Conservation (phyloP, 768 basidiomycete species). For the Rhodotorula taiwanensis region DNA sequence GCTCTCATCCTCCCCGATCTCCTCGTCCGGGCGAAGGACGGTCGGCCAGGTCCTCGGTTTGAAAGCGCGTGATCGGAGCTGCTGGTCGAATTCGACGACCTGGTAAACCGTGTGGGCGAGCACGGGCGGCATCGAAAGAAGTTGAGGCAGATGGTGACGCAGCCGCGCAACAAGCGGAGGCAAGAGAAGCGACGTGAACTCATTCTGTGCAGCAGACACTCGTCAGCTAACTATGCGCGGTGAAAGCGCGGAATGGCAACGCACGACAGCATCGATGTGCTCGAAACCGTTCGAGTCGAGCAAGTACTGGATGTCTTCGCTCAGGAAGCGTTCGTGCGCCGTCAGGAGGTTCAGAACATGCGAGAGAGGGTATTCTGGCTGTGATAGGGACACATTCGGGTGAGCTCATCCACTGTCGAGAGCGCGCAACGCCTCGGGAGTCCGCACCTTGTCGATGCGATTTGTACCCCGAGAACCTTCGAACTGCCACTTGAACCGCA, state of each 20-base stretch:
- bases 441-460: conserved; percentile 73
- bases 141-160: conserved; percentile 60
- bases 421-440: not conserved
- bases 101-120: conserved; percentile 95
- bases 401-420: not conserved
- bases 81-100: conserved; percentile 75
- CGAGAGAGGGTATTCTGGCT: conserved; percentile 98
- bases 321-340: conserved; percentile 76
- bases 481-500: conserved; percentile 93
- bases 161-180: conserved; percentile 72
- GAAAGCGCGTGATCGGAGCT: conserved; percentile 65
- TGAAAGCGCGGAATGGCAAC: not conserved
- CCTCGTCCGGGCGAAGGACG: conserved; percentile 32
- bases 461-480: conserved; percentile 81
- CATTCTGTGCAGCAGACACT: conserved; percentile 53
- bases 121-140: conserved; percentile 65
- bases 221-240: not conserved
- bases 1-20: not conserved
- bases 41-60: conserved; percentile 46
- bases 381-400: not conserved
- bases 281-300: conserved; percentile 59
- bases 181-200: conserved; percentile 71
- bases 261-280: conserved; percentile 63
- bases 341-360: conserved; percentile 80
- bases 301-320: conserved; percentile 63